A percentile compares a stretch with the other conserved stretches of the same genome.
phyloP scores from a whole-genome alignment of 1,284 basidiomycete genomes.

The Cutaneotrichosporon sp. region DNA sequence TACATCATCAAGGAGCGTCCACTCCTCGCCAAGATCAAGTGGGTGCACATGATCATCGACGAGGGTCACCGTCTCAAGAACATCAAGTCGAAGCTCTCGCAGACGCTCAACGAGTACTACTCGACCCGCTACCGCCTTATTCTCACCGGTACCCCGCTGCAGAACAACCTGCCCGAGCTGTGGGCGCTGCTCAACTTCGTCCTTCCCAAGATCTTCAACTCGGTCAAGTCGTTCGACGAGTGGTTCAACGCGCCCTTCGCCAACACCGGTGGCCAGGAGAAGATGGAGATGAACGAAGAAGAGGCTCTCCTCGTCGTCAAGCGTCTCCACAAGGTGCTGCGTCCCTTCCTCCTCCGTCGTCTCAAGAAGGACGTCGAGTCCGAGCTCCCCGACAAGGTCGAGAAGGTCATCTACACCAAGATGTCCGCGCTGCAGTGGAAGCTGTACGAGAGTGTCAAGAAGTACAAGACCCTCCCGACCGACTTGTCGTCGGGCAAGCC shows the following conservation, averaged over 20 bases:
- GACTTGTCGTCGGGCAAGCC: slow-evolving; percentile 51
- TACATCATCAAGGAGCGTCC: slow-evolving; percentile 99
- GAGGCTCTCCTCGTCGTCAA: slow-evolving; percentile 97
- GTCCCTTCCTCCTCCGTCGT: slow-evolving; percentile 93
- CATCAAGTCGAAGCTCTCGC: slow-evolving; percentile 89
- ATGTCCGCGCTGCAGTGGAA: slow-evolving; percentile 95
- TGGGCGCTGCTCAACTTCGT: slow-evolving; percentile 99
- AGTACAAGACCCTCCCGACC: slow-evolving; percentile 61
- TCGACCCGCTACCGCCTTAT: slow-evolving; percentile 92
- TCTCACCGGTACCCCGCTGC: slow-evolving; percentile 95
- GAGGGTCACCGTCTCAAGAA: slow-evolving; percentile 99
- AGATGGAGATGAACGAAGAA: slow-evolving; percentile 99
- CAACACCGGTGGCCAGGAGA: slow-evolving; percentile 88
- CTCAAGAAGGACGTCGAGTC: slow-evolving; percentile 99
- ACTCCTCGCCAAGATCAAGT: slow-evolving; percentile 86
- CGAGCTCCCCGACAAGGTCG: slow-evolving; percentile 97
- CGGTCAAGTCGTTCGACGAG: slow-evolving; percentile 98
- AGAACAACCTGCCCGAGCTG: slow-evolving; percentile 97
- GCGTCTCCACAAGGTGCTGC: slow-evolving; percentile 95
- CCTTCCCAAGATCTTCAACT: slow-evolving; percentile 98
- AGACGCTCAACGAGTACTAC: slow-evolving; percentile 92
- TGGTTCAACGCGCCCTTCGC: slow-evolving; percentile 99
- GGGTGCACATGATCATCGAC: slow-evolving; percentile 99
- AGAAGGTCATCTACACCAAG: slow-evolving; percentile 97
- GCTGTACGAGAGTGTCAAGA: slow-evolving; percentile 86